Evolutionary conservation across 169 alveolate genomes (phyloP).

Genomic region (Plasmodium adleri): DNA sequence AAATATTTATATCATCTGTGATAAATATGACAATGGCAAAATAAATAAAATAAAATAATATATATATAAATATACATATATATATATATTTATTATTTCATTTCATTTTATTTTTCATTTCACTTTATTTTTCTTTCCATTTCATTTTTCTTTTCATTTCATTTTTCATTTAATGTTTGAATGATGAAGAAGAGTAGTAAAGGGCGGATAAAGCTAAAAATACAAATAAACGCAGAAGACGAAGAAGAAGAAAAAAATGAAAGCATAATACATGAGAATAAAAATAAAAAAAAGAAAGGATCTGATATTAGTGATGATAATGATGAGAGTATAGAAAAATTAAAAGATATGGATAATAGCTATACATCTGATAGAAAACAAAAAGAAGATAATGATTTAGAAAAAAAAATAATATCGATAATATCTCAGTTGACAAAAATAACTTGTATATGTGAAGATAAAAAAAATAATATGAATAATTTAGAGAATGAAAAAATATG

Average conservation of each 20-base stretch:
- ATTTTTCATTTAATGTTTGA: slow-evolving; percentile 1
- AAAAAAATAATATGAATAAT: slow-evolving; percentile 36
- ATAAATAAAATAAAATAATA: no score
- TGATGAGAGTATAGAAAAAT: slow-evolving; percentile 33
- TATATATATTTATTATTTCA: background rate
- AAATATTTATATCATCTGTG: no score
- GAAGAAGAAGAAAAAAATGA: slow-evolving; percentile 24
- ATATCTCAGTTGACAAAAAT: slow-evolving; percentile 70
- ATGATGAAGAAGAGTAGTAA: slow-evolving; percentile 8
- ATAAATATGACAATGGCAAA: no score
- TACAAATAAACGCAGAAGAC: slow-evolving; percentile 25
- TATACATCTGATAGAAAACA: slow-evolving; percentile 19
- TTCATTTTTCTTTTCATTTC: background rate
- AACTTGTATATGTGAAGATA: slow-evolving; percentile 68
- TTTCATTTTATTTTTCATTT: background rate
- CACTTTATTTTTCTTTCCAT: background rate
- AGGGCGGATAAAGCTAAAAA: slow-evolving; percentile 70
- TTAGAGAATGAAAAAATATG: slow-evolving; percentile 14
- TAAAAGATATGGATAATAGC: slow-evolving; percentile 30
- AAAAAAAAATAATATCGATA: slow-evolving; percentile 53
- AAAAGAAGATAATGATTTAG: slow-evolving; percentile 42
- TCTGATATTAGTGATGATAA: slow-evolving; percentile 18
- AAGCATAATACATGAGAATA: background rate
- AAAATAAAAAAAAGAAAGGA: slow-evolving; percentile 3
- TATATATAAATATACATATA: no score